Evolutionary conservation across 23 red algal genomes (phyloP).

Genomic region (Cyanidioschyzon merolae): DNA sequence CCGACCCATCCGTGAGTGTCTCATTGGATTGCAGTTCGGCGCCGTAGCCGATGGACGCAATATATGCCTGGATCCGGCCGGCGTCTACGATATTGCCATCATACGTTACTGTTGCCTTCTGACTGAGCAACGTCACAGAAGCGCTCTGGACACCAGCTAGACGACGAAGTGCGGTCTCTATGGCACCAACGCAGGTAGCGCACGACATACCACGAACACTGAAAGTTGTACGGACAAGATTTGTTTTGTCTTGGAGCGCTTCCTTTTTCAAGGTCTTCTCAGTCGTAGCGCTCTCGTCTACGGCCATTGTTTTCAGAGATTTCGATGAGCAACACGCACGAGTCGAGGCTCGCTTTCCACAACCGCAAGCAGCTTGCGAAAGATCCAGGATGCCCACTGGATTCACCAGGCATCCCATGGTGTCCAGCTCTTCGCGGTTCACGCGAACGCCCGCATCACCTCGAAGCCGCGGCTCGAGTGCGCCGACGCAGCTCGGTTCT

Average conservation of each 20-base stretch:
- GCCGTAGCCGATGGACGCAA: constrained; percentile 10
- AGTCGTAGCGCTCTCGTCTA: not conserved
- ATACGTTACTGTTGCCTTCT: constrained; percentile 9
- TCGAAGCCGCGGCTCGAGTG: not conserved
- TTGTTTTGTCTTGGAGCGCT: not conserved
- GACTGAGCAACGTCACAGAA: not conserved
- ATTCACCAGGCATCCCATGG: not conserved
- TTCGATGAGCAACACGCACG: not conserved
- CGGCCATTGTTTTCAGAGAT: not conserved
- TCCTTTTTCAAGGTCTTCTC: not conserved
- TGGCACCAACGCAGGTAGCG: constrained; percentile 23
- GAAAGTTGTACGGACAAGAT: not conserved
- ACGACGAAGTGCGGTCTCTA: constrained; percentile 14
- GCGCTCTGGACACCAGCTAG: not conserved
- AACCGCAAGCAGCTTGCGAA: not conserved
- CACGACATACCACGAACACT: constrained; percentile 18
- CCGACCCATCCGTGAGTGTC: not conserved
- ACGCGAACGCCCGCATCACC: constrained; percentile 11
- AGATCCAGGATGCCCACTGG: not conserved
- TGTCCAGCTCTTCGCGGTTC: not conserved
- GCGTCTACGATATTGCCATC: not conserved
- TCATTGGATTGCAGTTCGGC: not conserved
- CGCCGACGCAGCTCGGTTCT: not conserved
- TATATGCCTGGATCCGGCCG: not conserved
- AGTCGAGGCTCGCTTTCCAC: not conserved